Percentiles rank a stretch among this genome's conserved stretches.
Evolutionary conservation across 2,329 filamentous ascomycete species (phyloP).

Genomic region (Scytalidium lignicola): DNA sequence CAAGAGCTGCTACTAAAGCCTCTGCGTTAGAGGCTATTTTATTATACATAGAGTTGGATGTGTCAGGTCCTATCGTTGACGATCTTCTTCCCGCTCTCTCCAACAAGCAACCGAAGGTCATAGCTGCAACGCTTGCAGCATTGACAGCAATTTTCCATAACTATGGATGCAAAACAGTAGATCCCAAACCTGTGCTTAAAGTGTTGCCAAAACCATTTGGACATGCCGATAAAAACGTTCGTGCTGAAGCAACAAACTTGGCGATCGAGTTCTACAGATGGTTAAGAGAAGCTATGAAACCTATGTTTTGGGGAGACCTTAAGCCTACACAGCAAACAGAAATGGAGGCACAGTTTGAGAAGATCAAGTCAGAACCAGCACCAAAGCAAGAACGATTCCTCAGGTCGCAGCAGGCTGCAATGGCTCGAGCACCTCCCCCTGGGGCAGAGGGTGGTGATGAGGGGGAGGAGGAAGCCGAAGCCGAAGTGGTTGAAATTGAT

Average conservation of each 20-base stretch:
- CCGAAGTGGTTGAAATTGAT: slow-evolving; percentile 65
- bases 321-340: slow-evolving; percentile 95
- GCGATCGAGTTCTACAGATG: slow-evolving; percentile 95
- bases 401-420: slow-evolving; percentile 80
- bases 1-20: slow-evolving; percentile 81
- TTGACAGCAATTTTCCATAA: slow-evolving; percentile 84
- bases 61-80: slow-evolving; percentile 78
- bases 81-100: slow-evolving; percentile 78
- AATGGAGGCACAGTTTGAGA: slow-evolving; percentile 89
- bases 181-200: slow-evolving; percentile 89
- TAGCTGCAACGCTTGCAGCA: slow-evolving; percentile 69
- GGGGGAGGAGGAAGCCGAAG: slow-evolving; percentile 52
- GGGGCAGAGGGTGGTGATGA: slow-evolving; percentile 53
- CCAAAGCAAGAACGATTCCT: slow-evolving; percentile 90
- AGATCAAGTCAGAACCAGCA: slow-evolving; percentile 77
- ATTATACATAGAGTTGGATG: slow-evolving; percentile 85
- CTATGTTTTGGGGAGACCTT: slow-evolving; percentile 92
- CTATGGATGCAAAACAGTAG: slow-evolving; percentile 89
- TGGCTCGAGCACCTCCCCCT: slow-evolving; percentile 61
- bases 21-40: slow-evolving; percentile 82
- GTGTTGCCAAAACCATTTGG: slow-evolving; percentile 84
- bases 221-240: slow-evolving; percentile 96
- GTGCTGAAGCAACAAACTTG: slow-evolving; percentile 85
- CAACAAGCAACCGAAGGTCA: slow-evolving; percentile 88
- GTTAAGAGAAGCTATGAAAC: slow-evolving; percentile 97